Base-by-base conservation (phyloP, 1,284 basidiomycete species). In the Trametes pubescens region DNA sequence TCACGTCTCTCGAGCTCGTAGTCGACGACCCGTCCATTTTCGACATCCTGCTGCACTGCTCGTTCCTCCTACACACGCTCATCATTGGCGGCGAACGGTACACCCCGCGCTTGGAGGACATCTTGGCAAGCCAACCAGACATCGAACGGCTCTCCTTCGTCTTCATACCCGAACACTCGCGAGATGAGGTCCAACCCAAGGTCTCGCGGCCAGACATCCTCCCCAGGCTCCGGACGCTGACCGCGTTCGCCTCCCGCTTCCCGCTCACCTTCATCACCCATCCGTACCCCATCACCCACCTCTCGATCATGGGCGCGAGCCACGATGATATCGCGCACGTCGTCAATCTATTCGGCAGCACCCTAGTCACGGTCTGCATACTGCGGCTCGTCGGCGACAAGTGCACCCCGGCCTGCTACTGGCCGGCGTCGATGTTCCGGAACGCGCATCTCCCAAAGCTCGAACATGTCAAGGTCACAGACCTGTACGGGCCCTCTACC, bases 381-480 rank as follows among this genome's bases (percentile, higher is more conserved):
- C 22, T 46, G 13, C 57, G 51, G 14, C 29, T 32, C 24, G 43
- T 59, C 21, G 48, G 46, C 37, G n/a, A 29, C 5, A 16, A 22
- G 3, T 46, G 48, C 48, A 59, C 26, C 48, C 16, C n/a, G 11
- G 44, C 34, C 1, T 43, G 56, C 34, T 49, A 44, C 29, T 51
- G 51, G 57, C 48, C 51, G 10, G 43, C 51, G 16, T 46, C 48
- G 0, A 44, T 51, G 24, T 21, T 59, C 35, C 22, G 37, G 16
- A 51, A 40, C 32, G 82, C 86, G 0, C 84, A 95, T 71, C 78
- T 98, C 43, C 83, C 91, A 14, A 88, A 94, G 13, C 84, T 87
- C 46, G 81, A 98, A 35, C 89, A 91, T 61, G 84, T 89, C 71
- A 87, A 83, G 43, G 74, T 86, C 57, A 93, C 90, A 75, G 55